Percentiles rank a stretch among this genome's conserved stretches.
Conservation (phyloP, 331 rosid genomes). For the Phaseolus coccineus region DNA sequence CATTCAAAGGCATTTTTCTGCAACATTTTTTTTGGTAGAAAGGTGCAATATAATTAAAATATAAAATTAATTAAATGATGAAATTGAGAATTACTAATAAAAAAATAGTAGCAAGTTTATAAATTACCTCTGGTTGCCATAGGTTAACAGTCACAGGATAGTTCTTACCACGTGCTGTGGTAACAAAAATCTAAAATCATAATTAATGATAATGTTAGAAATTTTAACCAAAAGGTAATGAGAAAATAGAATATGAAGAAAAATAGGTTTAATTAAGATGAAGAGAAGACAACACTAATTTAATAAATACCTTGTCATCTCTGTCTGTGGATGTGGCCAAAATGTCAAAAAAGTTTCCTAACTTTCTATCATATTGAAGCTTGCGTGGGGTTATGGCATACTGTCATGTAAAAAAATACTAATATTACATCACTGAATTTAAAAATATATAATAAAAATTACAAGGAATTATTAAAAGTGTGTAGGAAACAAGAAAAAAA, state of each 20-base stretch:
- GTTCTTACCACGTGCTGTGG: conserved; percentile 56
- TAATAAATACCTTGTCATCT: conserved; percentile 59
- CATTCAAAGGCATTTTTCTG: conserved; percentile 96
- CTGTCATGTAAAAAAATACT: conserved; percentile 53
- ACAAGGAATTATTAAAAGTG: neutral
- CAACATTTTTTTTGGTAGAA: neutral
- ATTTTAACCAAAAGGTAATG: neutral
- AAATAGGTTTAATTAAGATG: neutral
- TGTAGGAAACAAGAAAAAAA: too few relatives aligned
- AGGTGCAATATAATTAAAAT: neutral
- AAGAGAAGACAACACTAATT: neutral
- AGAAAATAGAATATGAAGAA: neutral
- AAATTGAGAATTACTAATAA: neutral
- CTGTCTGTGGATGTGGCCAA: conserved; percentile 67
- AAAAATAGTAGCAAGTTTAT: neutral
- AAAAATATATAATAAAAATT: conserved; percentile 7
- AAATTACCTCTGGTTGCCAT: conserved; percentile 93
- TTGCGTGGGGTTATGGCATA: conserved; percentile 75
- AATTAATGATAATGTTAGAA: neutral
- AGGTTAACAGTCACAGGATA: conserved; percentile 90
- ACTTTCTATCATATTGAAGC: conserved; percentile 52
- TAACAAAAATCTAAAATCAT: conserved; percentile 69
- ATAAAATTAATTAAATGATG: neutral
- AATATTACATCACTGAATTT: neutral
- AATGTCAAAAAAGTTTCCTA: conserved; percentile 68